Evolutionary conservation across 2,329 filamentous ascomycete species (phyloP).

Genomic region (Fusarium sp.): DNA sequence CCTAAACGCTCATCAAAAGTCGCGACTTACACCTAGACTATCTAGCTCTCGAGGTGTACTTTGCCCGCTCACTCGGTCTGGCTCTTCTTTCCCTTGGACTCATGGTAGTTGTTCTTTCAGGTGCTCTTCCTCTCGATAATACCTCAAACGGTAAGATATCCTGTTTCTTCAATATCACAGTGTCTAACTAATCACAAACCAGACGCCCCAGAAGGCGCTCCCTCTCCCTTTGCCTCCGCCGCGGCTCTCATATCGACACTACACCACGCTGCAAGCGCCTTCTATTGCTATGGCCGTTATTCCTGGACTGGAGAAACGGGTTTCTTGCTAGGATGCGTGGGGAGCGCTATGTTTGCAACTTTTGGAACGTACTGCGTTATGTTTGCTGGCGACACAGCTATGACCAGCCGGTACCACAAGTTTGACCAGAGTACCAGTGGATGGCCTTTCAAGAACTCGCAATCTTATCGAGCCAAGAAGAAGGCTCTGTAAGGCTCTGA

Average conservation of each 20-base stretch:
- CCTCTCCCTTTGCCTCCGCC: constrained; percentile 74
- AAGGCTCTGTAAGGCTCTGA: constrained; percentile 49
- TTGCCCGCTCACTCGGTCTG: constrained; percentile 78
- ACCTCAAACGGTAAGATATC: constrained; percentile 54
- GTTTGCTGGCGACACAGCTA: constrained; percentile 56
- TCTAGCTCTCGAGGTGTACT: constrained; percentile 75
- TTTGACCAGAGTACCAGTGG: constrained; percentile 58
- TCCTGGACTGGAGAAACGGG: constrained; percentile 67
- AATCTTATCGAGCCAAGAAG: constrained; percentile 57
- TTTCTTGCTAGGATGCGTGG: constrained; percentile 71
- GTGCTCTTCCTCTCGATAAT: constrained; percentile 75
- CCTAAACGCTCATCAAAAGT: neutral
- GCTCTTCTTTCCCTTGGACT: constrained; percentile 74
- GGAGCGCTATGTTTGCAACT: constrained; percentile 68
- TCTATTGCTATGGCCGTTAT: constrained; percentile 78
- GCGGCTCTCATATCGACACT: constrained; percentile 74
- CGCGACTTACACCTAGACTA: constrained; percentile 29
- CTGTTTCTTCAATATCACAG: too few species aligned
- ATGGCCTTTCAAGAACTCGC: constrained; percentile 56
- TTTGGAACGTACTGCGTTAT: constrained; percentile 61
- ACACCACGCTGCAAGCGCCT: constrained; percentile 73
- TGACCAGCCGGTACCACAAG: constrained; percentile 54
- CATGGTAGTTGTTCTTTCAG: constrained; percentile 76
- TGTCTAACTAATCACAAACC: constrained; percentile 23
- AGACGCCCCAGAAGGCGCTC: constrained; percentile 54